A percentile compares a stretch with the other conserved stretches of the same genome.
phyloP scores from a whole-genome alignment of 1,284 basidiomycete species.

The Coniferiporia sulphurascens region DNA sequence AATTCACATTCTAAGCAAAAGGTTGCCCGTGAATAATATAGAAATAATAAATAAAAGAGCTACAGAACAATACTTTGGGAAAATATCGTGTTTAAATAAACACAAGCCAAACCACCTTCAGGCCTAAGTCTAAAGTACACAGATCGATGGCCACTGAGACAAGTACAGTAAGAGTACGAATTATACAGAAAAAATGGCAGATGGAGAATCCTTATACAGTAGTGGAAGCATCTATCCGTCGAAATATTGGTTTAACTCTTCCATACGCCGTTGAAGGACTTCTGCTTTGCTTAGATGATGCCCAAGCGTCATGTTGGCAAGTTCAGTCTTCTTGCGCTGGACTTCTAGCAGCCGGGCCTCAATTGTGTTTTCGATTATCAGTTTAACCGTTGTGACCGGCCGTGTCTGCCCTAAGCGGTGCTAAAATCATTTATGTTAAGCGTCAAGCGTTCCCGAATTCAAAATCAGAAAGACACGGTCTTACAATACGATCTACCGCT shows the following conservation, averaged over 20 bases:
- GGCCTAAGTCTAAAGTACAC: background rate
- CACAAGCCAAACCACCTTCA: background rate
- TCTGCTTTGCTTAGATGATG: conserved; percentile 80
- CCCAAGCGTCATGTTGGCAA: conserved; percentile 87
- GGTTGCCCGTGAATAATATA: background rate
- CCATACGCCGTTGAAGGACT: conserved; percentile 76
- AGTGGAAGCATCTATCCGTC: conserved; percentile 20
- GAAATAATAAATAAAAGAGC: background rate
- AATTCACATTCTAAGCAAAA: background rate
- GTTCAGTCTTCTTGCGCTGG: conserved; percentile 89
- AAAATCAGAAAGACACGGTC: conserved; percentile 24
- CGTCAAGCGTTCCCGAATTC: conserved; percentile 20
- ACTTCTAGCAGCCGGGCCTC: conserved; percentile 87
- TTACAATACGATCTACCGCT: conserved; percentile 87
- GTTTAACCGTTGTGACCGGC: conserved; percentile 86
- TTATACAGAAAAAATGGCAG: background rate
- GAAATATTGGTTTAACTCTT: conserved; percentile 74
- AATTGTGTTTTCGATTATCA: conserved; percentile 92
- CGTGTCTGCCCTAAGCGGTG: conserved; percentile 92
- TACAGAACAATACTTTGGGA: background rate
- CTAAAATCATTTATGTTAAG: conserved; percentile 33
- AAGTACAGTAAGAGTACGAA: background rate
- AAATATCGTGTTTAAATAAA: background rate
- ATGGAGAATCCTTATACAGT: background rate
- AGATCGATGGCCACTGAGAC: background rate